Conservation (phyloP, 202 grass and related monocot species). For the Setaria viridis region DNA sequence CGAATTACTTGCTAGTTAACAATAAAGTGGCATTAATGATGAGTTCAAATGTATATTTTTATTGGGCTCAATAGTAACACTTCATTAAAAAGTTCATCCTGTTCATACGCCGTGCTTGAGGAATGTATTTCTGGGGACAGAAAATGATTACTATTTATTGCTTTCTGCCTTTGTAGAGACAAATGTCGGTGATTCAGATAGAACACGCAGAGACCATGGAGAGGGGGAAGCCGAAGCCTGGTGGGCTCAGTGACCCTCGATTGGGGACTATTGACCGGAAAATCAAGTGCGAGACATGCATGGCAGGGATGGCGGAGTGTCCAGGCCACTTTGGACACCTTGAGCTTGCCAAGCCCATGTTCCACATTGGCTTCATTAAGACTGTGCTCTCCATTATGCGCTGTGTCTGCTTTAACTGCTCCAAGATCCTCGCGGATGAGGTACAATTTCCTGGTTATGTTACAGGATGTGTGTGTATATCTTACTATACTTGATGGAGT, state of each 20-base stretch:
- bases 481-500: neutral
- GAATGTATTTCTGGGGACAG: neutral
- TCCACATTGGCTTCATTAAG: conserved; percentile 86
- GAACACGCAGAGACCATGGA: conserved; percentile 92
- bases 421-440: conserved; percentile 96
- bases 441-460: conserved; percentile 42
- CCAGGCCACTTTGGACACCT: conserved; percentile 91
- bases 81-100: neutral
- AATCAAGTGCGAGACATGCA: conserved; percentile 91
- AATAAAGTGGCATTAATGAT: neutral
- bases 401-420: conserved; percentile 98
- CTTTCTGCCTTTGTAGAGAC: conserved; percentile 67
- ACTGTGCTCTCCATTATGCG: conserved; percentile 91
- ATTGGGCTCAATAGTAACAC: neutral
- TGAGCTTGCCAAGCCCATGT: conserved; percentile 90
- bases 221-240: conserved; percentile 83
- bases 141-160: conserved; percentile 29
- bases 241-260: conserved; percentile 84
- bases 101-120: neutral
- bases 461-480: neutral
- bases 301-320: conserved; percentile 88
- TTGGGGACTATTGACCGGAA: conserved; percentile 88
- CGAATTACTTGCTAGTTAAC: neutral
- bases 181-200: conserved; percentile 93
- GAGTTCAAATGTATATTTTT: neutral